A percentile compares a stretch with the other conserved stretches of the same genome.
Evolutionary conservation across 2,329 filamentous ascomycete species (phyloP).

Genomic region (Septoria linicola): DNA sequence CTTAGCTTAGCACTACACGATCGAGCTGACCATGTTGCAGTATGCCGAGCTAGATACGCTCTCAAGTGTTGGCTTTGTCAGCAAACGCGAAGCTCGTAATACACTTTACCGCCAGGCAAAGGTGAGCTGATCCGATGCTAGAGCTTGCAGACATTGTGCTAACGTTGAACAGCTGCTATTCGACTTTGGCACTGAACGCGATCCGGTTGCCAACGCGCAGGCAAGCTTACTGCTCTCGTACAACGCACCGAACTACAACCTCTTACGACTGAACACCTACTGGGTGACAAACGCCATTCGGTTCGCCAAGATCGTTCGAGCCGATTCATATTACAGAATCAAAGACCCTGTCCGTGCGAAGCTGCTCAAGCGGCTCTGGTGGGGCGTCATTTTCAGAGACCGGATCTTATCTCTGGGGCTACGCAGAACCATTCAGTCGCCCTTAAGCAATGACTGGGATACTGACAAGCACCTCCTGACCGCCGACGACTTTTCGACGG

Average conservation of each 20-base stretch:
- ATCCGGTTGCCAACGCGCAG: constrained; percentile 24
- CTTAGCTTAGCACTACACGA: neutral
- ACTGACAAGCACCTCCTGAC: constrained; percentile 23
- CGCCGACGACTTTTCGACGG: constrained; percentile 23
- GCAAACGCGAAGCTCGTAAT: constrained; percentile 26
- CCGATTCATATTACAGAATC: constrained; percentile 22
- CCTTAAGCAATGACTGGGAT: constrained; percentile 22
- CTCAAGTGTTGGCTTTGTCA: constrained; percentile 24
- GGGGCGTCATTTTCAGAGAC: constrained; percentile 27
- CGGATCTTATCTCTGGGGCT: constrained; percentile 25
- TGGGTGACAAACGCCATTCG: constrained; percentile 28
- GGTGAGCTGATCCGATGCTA: neutral
- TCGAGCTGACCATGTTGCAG: constrained; percentile 12
- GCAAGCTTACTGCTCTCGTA: constrained; percentile 25
- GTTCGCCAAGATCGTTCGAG: constrained; percentile 24
- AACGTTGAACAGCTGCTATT: constrained; percentile 20
- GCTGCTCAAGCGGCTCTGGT: constrained; percentile 27
- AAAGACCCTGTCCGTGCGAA: constrained; percentile 21
- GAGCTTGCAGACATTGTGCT: neutral
- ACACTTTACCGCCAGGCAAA: constrained; percentile 26
- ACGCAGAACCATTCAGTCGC: constrained; percentile 20
- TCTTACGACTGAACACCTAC: constrained; percentile 26
- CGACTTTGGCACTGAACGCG: constrained; percentile 26
- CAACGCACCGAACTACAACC: constrained; percentile 26
- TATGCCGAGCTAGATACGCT: constrained; percentile 23